Evolutionary conservation across 1,284 basidiomycete species (phyloP), one percentile per base, ranked within the genome.

Genomic region (Ustilago hordei): DNA sequence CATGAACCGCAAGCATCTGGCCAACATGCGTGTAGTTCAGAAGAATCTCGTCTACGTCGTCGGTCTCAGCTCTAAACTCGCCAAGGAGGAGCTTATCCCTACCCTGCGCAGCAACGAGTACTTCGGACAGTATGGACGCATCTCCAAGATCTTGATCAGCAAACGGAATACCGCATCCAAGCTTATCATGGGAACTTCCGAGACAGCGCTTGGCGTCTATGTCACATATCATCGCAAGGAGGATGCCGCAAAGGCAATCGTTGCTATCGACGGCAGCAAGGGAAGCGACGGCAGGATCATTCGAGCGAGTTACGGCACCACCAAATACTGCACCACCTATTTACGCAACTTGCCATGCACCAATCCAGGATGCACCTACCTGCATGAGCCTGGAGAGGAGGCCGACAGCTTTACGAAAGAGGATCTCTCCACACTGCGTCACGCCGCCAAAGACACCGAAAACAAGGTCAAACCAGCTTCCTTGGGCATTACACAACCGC

Each of bases 61-160:
- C 32, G 97, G 97, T 15, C 93, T 99, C 81, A 88, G 89, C 91
- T 94, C 92, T 89, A 90, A 92, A 76, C 93, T 94, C 86, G 95
- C 93, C 55, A 95, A 94, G 86, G 95, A 98, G 87, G 97, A 99
- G 94, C 91, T 97, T 55, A 94, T 98, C 75, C 92, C 95, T 2
- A 95, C 95, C 12, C 88, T 99, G 50, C 93, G 95, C 59, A 95
- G 95, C 13, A 93, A 92, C 83, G 97, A 99, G 79, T 98, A 97
- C 87, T 99, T 99, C 87, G 97, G 97, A 7, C 95, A 98, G 86
- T 99, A 98, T 87, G 97, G 97, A 78, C 97, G 96, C 88, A 98
- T 99, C 80, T 92, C 93, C 55, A 98, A 98, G 88, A 94, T 99
- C 68, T 89, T 98, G 61, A 91, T 99, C 55, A 92, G 94, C 64